Evolutionary conservation across 805 yeast genomes (phyloP), one percentile per base, ranked within the genome.

Genomic region (Brettanomyces sp.): DNA sequence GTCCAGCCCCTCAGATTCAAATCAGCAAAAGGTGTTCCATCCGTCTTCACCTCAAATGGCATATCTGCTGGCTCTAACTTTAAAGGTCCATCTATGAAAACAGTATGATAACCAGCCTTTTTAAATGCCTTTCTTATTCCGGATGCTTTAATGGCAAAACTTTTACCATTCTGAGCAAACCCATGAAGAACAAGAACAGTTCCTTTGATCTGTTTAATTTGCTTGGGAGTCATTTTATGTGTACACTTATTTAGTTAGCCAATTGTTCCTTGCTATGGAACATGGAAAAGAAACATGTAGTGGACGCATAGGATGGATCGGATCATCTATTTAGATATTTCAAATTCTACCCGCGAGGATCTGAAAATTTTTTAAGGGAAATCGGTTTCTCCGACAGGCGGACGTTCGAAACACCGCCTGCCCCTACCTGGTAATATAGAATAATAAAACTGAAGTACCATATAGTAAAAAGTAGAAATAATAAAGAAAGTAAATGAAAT

Each of bases 181-280:
- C 99, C 98, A 53, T 91, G 99, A 28, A 93, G 68, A 64, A 93
- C 90, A n/a, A 91, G 69, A 25, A 91, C 71, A 54, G 80, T 80
- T 32, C 68, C 68, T 43, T 56, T 62, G 32, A 58, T 44, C 22
- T 47, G 60, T 44, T 57, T 57, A 13, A 54, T 34, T 3, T 37
- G 51, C 30, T 50, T 52, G 40, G 41, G 59, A 39, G 65, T 55
- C 64, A 49, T 47, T 46, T 38, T 14, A 28, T 25, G 9, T 28
- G 32, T 3, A 7, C n/a, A 24, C 18, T 14, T 36, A 5, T 13
- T 8, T 5, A 18, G 23, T 23, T 7, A 14, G 8, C 9, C 32
- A 9, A 28, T n/a, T 28, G 9, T 28, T 9, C 9, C 32, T 28
- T 28, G 32, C 32, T 28, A n/a, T n/a, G n/a, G n/a, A n/a, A n/a